phyloP scores from a whole-genome alignment of 148 eudicot species.

The Fagopyrum homotropicum region DNA sequence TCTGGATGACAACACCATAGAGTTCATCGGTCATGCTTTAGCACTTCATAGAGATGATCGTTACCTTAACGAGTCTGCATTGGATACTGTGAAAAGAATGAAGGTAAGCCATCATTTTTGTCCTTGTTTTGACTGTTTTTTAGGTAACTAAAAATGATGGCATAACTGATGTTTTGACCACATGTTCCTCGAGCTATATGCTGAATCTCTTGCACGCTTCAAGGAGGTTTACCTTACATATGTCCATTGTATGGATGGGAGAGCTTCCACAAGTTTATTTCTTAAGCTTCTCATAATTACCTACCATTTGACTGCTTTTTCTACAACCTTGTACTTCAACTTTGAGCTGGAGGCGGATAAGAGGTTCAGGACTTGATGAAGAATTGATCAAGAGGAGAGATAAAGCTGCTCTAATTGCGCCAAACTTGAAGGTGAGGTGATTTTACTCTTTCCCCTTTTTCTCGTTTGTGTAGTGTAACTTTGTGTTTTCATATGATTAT shows the following conservation, averaged over 20 bases:
- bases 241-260: constrained; percentile 93
- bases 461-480: background rate
- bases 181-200: constrained; percentile 51
- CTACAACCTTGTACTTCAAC: too few species aligned
- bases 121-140: background rate
- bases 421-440: constrained; percentile 86
- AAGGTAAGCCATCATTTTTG: constrained; percentile 36
- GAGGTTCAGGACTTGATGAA: constrained; percentile 72
- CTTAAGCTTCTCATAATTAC: background rate
- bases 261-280: constrained; percentile 87
- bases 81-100: constrained; percentile 95
- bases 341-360: constrained; percentile 54
- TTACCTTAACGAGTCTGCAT: constrained; percentile 75
- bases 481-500: background rate
- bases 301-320: too few species aligned
- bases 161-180: constrained; percentile 8
- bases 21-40: constrained; percentile 89
- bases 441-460: background rate
- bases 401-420: constrained; percentile 89
- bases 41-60: constrained; percentile 92
- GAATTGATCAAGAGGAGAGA: constrained; percentile 81
- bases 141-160: background rate
- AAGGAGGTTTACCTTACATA: constrained; percentile 95
- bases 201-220: constrained; percentile 93
- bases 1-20: constrained; percentile 87